Evolutionary conservation across 31 red algal species (phyloP).

Genomic region (Endocladia muricata): DNA sequence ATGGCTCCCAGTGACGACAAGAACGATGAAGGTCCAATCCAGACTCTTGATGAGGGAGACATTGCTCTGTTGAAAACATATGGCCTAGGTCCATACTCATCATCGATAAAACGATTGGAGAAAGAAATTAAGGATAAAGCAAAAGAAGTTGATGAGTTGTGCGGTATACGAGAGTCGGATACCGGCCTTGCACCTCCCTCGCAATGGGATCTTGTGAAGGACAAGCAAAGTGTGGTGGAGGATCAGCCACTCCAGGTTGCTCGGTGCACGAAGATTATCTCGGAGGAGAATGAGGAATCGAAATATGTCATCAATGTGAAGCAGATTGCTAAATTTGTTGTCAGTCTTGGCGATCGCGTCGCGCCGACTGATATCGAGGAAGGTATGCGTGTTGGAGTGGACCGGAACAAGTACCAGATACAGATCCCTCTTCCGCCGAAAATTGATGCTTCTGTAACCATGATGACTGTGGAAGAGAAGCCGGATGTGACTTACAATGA

Average conservation of each 20-base stretch:
- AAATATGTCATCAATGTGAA: constrained; percentile 99
- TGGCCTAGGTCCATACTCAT: constrained; percentile 94
- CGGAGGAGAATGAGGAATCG: constrained; percentile 69
- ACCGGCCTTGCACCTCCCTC: constrained; percentile 96
- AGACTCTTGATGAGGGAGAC: constrained; percentile 93
- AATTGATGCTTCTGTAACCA: constrained; percentile 96
- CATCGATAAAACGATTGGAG: constrained; percentile 83
- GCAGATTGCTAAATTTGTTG: constrained; percentile 99
- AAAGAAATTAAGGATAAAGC: constrained; percentile 95
- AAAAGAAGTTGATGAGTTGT: constrained; percentile 89
- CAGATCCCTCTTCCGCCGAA: constrained; percentile 98
- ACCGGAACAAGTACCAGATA: constrained; percentile 99
- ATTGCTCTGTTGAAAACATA: constrained; percentile 97
- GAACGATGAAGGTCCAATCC: constrained; percentile 65
- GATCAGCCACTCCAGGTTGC: constrained; percentile 99
- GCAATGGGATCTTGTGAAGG: constrained; percentile 96
- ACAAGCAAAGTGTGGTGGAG: constrained; percentile 94
- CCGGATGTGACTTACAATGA: constrained; percentile 99
- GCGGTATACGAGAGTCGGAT: constrained; percentile 93
- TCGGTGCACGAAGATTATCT: constrained; percentile 98
- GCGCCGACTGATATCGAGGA: constrained; percentile 99
- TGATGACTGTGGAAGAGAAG: constrained; percentile 99
- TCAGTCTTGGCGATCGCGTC: constrained; percentile 91
- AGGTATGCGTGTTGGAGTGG: constrained; percentile 99
- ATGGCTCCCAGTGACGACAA: constrained; percentile 70